These are phyloP conservation scores for Salix brachista DNA, from an alignment of 345 rosid genomes.

Conservation along the genomic window DNA sequence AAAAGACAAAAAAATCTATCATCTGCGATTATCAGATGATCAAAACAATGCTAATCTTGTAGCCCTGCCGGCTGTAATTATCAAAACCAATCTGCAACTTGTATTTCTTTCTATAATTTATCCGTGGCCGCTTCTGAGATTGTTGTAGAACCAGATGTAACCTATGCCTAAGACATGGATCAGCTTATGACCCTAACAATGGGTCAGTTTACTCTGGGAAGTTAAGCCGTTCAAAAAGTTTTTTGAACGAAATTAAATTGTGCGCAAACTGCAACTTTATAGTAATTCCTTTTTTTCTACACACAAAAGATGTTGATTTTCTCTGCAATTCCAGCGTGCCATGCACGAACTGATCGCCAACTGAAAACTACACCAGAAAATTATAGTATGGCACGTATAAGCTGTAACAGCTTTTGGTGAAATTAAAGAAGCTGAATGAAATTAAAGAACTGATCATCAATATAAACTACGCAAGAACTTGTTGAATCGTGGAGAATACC, in stretches of 20 bases:
- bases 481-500: too few species aligned
- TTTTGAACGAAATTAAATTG: conserved; percentile 12
- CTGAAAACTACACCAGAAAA: background rate
- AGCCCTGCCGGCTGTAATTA: conserved; percentile 1
- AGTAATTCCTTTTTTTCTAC: background rate
- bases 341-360: conserved; percentile 33
- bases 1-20: background rate
- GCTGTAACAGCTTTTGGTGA: too few species aligned
- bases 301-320: background rate
- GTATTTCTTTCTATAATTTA: too few species aligned
- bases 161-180: too few species aligned
- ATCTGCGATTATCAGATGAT: background rate
- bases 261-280: conserved; percentile 15
- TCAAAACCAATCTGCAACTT: background rate
- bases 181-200: conserved; percentile 6
- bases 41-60: background rate
- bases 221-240: conserved; percentile 27
- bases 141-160: too few species aligned
- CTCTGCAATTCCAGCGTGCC: conserved; percentile 37
- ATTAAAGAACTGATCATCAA: too few species aligned
- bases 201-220: conserved; percentile 23
- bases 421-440: too few species aligned
- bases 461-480: too few species aligned
- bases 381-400: background rate
- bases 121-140: too few species aligned